Evolutionary conservation across 768 basidiomycete species (phyloP).

Genomic region (Trametes punicea): DNA sequence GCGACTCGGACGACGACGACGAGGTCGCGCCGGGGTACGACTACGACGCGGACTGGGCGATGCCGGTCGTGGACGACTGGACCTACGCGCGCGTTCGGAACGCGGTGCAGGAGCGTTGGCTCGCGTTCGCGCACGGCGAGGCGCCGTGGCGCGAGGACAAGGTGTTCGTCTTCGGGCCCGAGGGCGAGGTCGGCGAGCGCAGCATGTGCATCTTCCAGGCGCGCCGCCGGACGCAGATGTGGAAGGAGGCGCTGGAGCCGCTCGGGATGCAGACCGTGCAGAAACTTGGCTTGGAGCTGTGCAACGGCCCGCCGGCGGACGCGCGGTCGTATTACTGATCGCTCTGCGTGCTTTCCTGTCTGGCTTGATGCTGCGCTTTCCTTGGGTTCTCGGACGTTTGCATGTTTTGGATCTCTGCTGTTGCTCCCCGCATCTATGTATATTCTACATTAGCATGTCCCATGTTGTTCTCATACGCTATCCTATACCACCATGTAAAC

Average conservation of each 20-base stretch:
- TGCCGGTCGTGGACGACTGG: constrained; percentile 61
- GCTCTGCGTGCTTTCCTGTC: neutral
- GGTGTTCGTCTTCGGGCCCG: constrained; percentile 78
- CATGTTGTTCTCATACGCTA: constrained; percentile 3
- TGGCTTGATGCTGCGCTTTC: neutral
- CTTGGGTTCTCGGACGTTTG: neutral
- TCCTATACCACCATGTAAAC: neutral
- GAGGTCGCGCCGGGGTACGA: constrained; percentile 23
- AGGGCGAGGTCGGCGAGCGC: constrained; percentile 78
- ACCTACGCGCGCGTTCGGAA: constrained; percentile 66
- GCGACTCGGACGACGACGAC: constrained; percentile 31
- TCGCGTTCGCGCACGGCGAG: constrained; percentile 71
- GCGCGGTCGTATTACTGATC: constrained; percentile 12
- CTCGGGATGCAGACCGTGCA: constrained; percentile 65
- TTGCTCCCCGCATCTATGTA: neutral
- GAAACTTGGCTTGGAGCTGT: constrained; percentile 71
- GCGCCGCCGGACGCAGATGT: constrained; percentile 53
- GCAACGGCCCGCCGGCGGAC: constrained; percentile 55
- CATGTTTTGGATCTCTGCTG: neutral
- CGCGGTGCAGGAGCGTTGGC: constrained; percentile 71
- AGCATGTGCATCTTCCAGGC: constrained; percentile 62
- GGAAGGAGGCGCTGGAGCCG: constrained; percentile 66
- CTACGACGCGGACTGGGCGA: constrained; percentile 44
- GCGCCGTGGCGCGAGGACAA: constrained; percentile 68
- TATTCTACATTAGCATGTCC: constrained; percentile 5